phyloP scores from a whole-genome alignment of 2,329 filamentous ascomycete species.

The Amesomyces nigricolor region DNA sequence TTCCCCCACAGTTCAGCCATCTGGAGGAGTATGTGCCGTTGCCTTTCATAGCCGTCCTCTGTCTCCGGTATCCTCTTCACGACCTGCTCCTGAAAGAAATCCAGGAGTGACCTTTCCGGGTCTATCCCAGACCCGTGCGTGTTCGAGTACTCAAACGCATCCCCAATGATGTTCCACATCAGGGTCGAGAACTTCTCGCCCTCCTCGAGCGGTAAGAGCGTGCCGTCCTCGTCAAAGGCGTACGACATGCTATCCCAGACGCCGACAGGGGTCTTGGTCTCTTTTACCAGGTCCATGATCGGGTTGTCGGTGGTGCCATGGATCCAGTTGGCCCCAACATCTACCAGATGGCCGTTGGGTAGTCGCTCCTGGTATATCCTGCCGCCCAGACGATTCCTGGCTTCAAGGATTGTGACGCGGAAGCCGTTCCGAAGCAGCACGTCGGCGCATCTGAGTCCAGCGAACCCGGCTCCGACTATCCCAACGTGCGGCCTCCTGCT shows the following conservation, averaged over 20 bases:
- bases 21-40: constrained; percentile 43
- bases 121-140: constrained; percentile 45
- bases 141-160: constrained; percentile 63
- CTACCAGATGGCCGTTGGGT: constrained; percentile 45
- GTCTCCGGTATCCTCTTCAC: constrained; percentile 42
- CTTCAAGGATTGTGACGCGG: constrained; percentile 64
- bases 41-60: constrained; percentile 36
- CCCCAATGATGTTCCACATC: constrained; percentile 63
- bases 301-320: constrained; percentile 68
- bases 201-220: constrained; percentile 42
- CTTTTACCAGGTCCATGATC: constrained; percentile 59
- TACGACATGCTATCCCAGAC: constrained; percentile 48
- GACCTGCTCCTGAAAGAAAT: constrained; percentile 48
- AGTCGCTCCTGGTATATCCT: constrained; percentile 51
- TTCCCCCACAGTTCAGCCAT: constrained; percentile 63
- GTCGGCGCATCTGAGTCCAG: constrained; percentile 66
- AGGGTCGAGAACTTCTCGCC: constrained; percentile 44
- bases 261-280: constrained; percentile 49
- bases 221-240: constrained; percentile 53
- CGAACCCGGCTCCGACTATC: constrained; percentile 65
- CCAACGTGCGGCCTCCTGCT: constrained; percentile 48
- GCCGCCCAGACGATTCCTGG: constrained; percentile 60
- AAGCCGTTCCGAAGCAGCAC: constrained; percentile 59
- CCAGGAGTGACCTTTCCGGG: constrained; percentile 43
- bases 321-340: constrained; percentile 73